phyloP scores from a whole-genome alignment of 148 eudicot genomes.

The Silene uniflora region DNA sequence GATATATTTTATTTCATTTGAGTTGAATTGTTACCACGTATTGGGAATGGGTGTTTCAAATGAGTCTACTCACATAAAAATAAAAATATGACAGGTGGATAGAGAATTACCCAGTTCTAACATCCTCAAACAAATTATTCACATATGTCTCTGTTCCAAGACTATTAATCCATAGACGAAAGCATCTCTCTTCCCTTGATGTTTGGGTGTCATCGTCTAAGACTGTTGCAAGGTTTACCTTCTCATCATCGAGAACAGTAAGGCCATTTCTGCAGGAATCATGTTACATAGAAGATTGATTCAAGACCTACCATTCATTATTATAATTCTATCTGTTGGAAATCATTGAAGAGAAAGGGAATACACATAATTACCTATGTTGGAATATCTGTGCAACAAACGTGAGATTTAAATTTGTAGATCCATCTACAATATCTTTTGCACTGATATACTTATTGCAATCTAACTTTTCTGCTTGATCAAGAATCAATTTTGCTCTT shows the following conservation, averaged over 20 bases:
- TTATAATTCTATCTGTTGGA: background rate
- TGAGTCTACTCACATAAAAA: slow-evolving; percentile 5
- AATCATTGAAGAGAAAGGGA: slow-evolving; percentile 1
- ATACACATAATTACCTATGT: slow-evolving; percentile 45
- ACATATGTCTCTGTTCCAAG: slow-evolving; percentile 70
- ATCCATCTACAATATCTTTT: slow-evolving; percentile 79
- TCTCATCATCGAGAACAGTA: slow-evolving; percentile 44
- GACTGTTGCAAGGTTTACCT: slow-evolving; percentile 59
- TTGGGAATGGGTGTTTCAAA: background rate
- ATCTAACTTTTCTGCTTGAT: slow-evolving; percentile 78
- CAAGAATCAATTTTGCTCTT: slow-evolving; percentile 67
- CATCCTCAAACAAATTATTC: slow-evolving; percentile 84
- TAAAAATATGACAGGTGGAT: background rate
- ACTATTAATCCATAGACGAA: slow-evolving; percentile 94
- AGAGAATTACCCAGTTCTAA: slow-evolving; percentile 59
- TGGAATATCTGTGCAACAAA: slow-evolving; percentile 89
- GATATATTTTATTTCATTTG: too few relatives aligned
- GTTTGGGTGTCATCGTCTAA: slow-evolving; percentile 69
- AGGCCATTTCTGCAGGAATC: slow-evolving; percentile 65
- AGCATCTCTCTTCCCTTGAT: slow-evolving; percentile 88
- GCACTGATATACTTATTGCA: slow-evolving; percentile 67
- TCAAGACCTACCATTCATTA: background rate
- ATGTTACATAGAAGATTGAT: background rate
- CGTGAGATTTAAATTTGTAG: slow-evolving; percentile 73
- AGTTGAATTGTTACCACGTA: too few relatives aligned